Evolutionary conservation across 2,329 filamentous ascomycete genomes (phyloP).

Genomic region (Ascochyta lentis): DNA sequence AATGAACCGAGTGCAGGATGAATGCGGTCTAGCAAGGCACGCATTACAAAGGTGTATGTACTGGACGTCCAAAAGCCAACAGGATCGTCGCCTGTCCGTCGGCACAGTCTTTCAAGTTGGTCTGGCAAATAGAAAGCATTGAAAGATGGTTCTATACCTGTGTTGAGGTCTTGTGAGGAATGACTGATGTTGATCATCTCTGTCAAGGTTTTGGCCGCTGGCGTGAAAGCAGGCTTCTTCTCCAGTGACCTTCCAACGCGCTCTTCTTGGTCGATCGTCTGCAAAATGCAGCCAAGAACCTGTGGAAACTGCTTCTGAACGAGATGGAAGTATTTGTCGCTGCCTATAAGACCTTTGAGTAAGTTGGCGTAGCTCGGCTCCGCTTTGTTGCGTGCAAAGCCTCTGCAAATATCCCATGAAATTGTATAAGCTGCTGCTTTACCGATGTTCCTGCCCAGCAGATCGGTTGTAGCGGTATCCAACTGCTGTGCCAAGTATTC

Average conservation of each 20-base stretch:
- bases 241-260: conserved; percentile 55
- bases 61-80: conserved; percentile 76
- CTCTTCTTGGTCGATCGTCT: conserved; percentile 61
- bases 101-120: conserved; percentile 80
- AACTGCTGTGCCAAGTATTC: conserved; percentile 63
- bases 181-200: conserved; percentile 73
- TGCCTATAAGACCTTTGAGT: conserved; percentile 73
- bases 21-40: conserved; percentile 80
- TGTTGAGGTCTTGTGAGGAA: conserved; percentile 70
- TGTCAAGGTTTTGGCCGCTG: conserved; percentile 69
- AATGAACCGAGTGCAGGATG: conserved; percentile 84
- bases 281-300: conserved; percentile 78
- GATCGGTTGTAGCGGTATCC: conserved; percentile 21
- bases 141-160: conserved; percentile 88
- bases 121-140: conserved; percentile 76
- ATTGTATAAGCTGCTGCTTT: conserved; percentile 85
- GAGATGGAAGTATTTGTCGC: conserved; percentile 66
- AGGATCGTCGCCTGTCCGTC: conserved; percentile 67
- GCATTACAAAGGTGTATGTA: conserved; percentile 74
- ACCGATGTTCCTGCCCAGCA: conserved; percentile 71
- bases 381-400: conserved; percentile 46
- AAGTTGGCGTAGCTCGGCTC: conserved; percentile 67
- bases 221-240: conserved; percentile 63
- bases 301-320: conserved; percentile 76
- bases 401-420: conserved; percentile 70